Conservation (phyloP, 2,329 filamentous ascomycete genomes). For the Sporothrix mexicana region DNA sequence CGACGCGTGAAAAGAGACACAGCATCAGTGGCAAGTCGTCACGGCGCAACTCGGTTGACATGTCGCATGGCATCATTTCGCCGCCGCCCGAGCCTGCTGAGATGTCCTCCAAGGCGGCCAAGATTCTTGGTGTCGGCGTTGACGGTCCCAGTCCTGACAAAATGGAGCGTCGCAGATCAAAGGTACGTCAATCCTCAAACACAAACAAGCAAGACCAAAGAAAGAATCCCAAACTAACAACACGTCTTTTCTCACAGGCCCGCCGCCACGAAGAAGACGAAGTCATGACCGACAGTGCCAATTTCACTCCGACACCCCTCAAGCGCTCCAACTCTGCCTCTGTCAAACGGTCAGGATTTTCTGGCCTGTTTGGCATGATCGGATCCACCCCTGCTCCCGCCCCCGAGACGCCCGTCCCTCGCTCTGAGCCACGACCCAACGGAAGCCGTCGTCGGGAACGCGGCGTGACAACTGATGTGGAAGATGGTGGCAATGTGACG, state of each 20-base stretch:
- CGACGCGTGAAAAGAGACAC: constrained; percentile 68
- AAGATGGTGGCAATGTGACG: constrained; percentile 47
- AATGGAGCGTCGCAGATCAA: constrained; percentile 52
- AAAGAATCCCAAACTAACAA: neutral
- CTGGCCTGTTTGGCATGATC: constrained; percentile 67
- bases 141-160: constrained; percentile 55
- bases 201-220: neutral
- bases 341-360: constrained; percentile 64
- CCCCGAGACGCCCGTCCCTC: constrained; percentile 4
- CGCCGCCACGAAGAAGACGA: constrained; percentile 68
- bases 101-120: constrained; percentile 77
- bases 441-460: constrained; percentile 56
- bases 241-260: constrained; percentile 53
- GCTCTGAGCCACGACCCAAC: constrained; percentile 47
- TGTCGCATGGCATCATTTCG: constrained; percentile 68
- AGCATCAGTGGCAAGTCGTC: constrained; percentile 53
- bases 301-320: constrained; percentile 55
- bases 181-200: constrained; percentile 45
- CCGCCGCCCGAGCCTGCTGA: constrained; percentile 74
- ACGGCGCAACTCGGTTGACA: constrained; percentile 71
- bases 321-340: constrained; percentile 67
- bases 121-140: constrained; percentile 67
- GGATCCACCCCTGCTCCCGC: constrained; percentile 47
- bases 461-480: constrained; percentile 54
- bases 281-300: constrained; percentile 60